Evolutionary conservation across 2,329 filamentous ascomycete species (phyloP).

Genomic region (Uncinocarpus reesii): DNA sequence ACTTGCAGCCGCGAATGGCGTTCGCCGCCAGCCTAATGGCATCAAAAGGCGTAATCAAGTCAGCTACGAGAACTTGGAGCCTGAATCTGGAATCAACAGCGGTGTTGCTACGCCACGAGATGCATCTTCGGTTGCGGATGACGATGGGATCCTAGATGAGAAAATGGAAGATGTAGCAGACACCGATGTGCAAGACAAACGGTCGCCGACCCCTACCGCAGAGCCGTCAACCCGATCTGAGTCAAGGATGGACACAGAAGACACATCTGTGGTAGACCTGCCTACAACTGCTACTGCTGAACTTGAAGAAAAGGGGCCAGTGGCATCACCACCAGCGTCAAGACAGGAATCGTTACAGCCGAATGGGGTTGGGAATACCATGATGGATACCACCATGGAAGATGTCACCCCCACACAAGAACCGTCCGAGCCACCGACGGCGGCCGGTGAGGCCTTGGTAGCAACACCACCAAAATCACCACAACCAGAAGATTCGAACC

Average conservation of each 20-base stretch:
- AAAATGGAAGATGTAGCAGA: slow-evolving; percentile 36
- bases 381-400: slow-evolving; percentile 36
- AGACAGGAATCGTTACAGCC: slow-evolving; percentile 25
- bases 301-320: slow-evolving; percentile 25
- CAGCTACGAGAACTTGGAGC: slow-evolving; percentile 50
- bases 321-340: slow-evolving; percentile 24
- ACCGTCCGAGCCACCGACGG: slow-evolving; percentile 13
- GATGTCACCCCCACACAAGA: slow-evolving; percentile 23
- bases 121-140: slow-evolving; percentile 36
- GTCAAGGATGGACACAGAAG: slow-evolving; percentile 23
- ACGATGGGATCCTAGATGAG: slow-evolving; percentile 34
- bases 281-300: slow-evolving; percentile 19
- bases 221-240: slow-evolving; percentile 21
- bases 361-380: slow-evolving; percentile 24
- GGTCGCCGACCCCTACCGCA: slow-evolving; percentile 23
- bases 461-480: slow-evolving; percentile 21
- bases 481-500: slow-evolving; percentile 13
- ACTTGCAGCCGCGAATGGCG: slow-evolving; percentile 56
- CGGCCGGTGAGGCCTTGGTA: slow-evolving; percentile 19
- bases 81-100: slow-evolving; percentile 46
- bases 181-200: slow-evolving; percentile 26
- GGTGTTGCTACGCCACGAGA: slow-evolving; percentile 40
- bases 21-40: slow-evolving; percentile 46
- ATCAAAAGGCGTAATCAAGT: slow-evolving; percentile 49
- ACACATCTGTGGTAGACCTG: slow-evolving; percentile 25